A percentile compares a stretch with the other conserved stretches of the same genome.
Evolutionary conservation across 2,329 filamentous ascomycete species (phyloP).

Genomic region (Pseudocercospora eumusae): DNA sequence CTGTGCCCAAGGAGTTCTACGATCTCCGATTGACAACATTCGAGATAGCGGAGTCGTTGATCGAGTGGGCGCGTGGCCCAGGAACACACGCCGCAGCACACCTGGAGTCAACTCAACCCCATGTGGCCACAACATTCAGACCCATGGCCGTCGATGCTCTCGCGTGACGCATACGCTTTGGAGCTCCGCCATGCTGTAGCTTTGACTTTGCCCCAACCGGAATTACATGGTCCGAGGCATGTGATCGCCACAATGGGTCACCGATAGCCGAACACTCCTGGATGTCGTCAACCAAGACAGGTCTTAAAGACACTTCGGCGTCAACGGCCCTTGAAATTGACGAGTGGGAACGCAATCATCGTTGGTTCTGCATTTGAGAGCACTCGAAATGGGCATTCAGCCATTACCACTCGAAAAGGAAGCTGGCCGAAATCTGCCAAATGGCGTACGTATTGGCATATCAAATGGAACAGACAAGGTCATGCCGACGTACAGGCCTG

Average conservation of each 20-base stretch:
- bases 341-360: background rate
- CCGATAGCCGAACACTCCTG: background rate
- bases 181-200: conserved; percentile 8
- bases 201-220: conserved; percentile 11
- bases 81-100: background rate
- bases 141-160: conserved; percentile 14
- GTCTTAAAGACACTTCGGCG: background rate
- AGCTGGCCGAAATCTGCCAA: conserved; percentile 1
- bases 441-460: conserved; percentile 3
- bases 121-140: conserved; percentile 7
- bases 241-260: background rate
- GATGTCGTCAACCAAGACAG: background rate
- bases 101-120: conserved; percentile 5
- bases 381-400: background rate
- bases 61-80: conserved; percentile 31
- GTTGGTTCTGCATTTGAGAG: background rate
- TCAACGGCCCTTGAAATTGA: background rate
- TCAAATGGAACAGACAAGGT: background rate
- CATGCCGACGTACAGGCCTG: background rate
- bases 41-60: conserved; percentile 35
- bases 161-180: conserved; percentile 10
- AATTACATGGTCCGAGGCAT: conserved; percentile 11
- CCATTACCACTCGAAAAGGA: background rate
- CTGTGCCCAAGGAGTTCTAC: conserved; percentile 34
- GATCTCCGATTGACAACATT: conserved; percentile 36